Evolutionary conservation across 2,329 filamentous ascomycete species (phyloP), one percentile per base, ranked within the genome.

Genomic region (Macrophomina pseudophaseolina): DNA sequence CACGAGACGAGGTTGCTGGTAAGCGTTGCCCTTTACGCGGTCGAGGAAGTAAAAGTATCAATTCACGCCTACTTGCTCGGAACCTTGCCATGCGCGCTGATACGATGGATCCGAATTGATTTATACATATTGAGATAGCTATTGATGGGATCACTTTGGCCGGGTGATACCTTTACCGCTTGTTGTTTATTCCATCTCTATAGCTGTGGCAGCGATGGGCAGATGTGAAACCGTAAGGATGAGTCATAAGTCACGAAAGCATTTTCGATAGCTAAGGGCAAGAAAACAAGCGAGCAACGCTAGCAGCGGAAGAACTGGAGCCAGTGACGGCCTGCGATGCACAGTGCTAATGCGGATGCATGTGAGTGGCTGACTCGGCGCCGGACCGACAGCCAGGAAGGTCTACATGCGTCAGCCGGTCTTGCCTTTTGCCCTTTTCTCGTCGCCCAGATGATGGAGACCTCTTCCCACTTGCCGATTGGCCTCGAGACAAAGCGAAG

Each of bases 281-380:
- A 38, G 16, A 16, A 48, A 60, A 42, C 28, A 60, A 28, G 16
- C 42, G 42, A 18, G 42, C 40, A 60, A 48, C 16, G 40, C 42
- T 18, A 48, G 56, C 28, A 60, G 56, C 12, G 7, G 51, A 28
- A 12, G 9, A 23, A 8, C 48, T 18, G 48, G 8, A 51, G 9
- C 18, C 2, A 8, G 18, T 14, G 6, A 23, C 12, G 30, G 48
- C 35, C 35, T 56, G 53, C 35, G 53, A 56, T 33, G 33, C 53
- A 18, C 23, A 38, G 8, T 42, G 23, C 40, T n/a, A 14, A 28
- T 48, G 56, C 56, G 38, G 49, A 16, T 60, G 56, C 32, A 62
- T 62, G 58, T 48, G 7, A 40, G 58, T 30, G 14, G 44, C 58
- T 62, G 58, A 62, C 58, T 62, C 58, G 58, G 44, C 58, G 58